Conservation (phyloP, 257 asterid species). For the Salvia rosmarinus region DNA sequence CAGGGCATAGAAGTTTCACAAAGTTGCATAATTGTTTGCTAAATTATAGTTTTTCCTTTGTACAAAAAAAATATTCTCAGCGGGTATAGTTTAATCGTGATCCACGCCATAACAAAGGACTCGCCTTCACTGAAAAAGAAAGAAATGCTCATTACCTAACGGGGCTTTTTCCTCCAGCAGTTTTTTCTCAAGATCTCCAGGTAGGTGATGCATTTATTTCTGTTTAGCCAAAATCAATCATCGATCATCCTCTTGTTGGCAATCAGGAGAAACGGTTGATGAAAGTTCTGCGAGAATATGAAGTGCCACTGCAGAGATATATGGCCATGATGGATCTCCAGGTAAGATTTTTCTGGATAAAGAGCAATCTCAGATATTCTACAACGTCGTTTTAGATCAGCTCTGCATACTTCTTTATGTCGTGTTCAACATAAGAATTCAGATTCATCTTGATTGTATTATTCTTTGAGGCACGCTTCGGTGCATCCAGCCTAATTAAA, state of each 20-base stretch:
- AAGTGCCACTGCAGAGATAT: slow-evolving; percentile 92
- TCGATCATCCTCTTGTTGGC: slow-evolving; percentile 4
- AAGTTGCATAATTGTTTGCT: background rate
- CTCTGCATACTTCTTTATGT: no score
- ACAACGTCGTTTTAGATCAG: background rate
- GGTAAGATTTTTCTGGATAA: slow-evolving; percentile 46
- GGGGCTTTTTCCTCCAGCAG: slow-evolving; percentile 83
- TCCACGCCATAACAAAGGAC: slow-evolving; percentile 91
- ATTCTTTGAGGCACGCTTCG: no score
- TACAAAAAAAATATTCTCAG: slow-evolving; percentile 47
- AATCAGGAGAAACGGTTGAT: slow-evolving; percentile 75
- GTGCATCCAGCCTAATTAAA: no score
- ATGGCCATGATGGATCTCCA: slow-evolving; percentile 99
- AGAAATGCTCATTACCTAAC: slow-evolving; percentile 91
- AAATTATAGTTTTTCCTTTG: background rate
- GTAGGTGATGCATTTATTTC: slow-evolving; percentile 38
- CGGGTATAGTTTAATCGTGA: slow-evolving; percentile 81
- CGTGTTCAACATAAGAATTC: background rate
- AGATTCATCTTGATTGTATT: background rate
- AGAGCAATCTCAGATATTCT: background rate
- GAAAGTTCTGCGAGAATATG: slow-evolving; percentile 83
- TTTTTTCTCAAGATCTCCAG: slow-evolving; percentile 82
- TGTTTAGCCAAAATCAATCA: background rate
- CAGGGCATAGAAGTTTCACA: background rate
- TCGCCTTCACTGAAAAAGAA: slow-evolving; percentile 77